phyloP scores from a whole-genome alignment of 192 early-diverging fungal species.

The Coemansia aciculifera region DNA sequence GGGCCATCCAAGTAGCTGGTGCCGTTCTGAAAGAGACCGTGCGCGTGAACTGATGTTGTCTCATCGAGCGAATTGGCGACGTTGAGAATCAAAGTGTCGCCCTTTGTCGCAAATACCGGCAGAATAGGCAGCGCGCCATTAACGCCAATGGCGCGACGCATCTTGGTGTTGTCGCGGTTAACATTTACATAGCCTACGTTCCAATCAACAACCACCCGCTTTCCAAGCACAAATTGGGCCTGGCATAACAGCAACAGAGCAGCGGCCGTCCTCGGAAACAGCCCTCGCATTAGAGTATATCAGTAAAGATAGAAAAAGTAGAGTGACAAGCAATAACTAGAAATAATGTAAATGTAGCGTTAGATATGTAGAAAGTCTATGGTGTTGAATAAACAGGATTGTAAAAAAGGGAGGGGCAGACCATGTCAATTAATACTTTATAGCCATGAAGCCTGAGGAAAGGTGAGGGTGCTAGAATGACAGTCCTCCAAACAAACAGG shows the following conservation, averaged over 20 bases:
- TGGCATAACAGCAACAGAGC: neutral
- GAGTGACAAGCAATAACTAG: neutral
- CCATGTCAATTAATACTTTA: neutral
- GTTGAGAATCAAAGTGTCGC: slow-evolving; percentile 33
- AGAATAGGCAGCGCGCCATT: slow-evolving; percentile 65
- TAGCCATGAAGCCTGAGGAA: neutral
- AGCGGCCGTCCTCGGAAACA: neutral
- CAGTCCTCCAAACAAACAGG: neutral
- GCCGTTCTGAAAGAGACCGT: slow-evolving; percentile 77
- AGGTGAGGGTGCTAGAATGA: neutral
- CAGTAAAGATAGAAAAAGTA: neutral
- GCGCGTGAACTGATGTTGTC: slow-evolving; percentile 67
- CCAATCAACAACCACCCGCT: slow-evolving; percentile 56
- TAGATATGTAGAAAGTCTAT: neutral
- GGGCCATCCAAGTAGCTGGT: slow-evolving; percentile 69
- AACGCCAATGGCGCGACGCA: slow-evolving; percentile 64
- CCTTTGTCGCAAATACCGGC: slow-evolving; percentile 7
- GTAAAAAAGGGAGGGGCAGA: neutral
- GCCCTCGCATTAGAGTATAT: neutral
- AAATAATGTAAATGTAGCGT: neutral
- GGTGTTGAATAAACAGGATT: neutral
- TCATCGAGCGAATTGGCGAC: slow-evolving; percentile 59
- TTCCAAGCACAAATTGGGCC: neutral
- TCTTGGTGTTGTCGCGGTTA: slow-evolving; percentile 63
- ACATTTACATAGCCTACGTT: slow-evolving; percentile 63